Evolutionary conservation across 2,329 filamentous ascomycete genomes (phyloP), one percentile per base, ranked within the genome.

Genomic region (Didymella exigua): DNA sequence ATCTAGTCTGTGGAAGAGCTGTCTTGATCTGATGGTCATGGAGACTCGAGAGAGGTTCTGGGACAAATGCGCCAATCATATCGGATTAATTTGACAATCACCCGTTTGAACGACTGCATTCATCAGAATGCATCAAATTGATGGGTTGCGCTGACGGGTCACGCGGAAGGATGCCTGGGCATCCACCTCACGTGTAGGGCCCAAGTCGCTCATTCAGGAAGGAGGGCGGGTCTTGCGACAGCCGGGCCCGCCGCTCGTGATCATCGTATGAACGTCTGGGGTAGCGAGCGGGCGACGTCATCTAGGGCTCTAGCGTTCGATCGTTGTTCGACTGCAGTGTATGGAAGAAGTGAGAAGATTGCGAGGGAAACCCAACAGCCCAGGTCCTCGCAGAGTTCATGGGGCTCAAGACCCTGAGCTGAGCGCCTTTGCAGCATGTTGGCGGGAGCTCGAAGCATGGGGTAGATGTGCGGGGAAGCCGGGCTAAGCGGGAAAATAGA

Each of bases 401-500:
- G 21, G 27, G 33, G 31, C 21, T 40, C 27, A 34, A 36, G 36
- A 42, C 52, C 46, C 52, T 50, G 41, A 40, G n/a, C 33, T 46
- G 38, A 29, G 41, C 41, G 46, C 52, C 52, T 40, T 55, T 49
- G 40, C 23, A 45, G 40, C 24, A 14, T 30, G 51, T 30, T 50
- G 40, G 40, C 27, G 52, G 21, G 40, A 23, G 40, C 41, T 16
- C 24, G 23, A 36, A 49, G 49, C 55, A 53, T 54, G 56, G 56
- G 55, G 59, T 61, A 56, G 27, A 40, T 24, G 62, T 68, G 65
- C 65, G 65, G 65, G 65, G 65, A 68, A 68, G 57, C 49, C 47
- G 37, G 56, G 49, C 30, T 59, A 50, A 61, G 63, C 65, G 65
- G 59, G 55, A 63, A 63, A 64, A 60, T 42, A 55, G 49, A 55